Evolutionary conservation across 1,139 yeast genomes (phyloP).

Genomic region (Blastobotrys arbuscula): DNA sequence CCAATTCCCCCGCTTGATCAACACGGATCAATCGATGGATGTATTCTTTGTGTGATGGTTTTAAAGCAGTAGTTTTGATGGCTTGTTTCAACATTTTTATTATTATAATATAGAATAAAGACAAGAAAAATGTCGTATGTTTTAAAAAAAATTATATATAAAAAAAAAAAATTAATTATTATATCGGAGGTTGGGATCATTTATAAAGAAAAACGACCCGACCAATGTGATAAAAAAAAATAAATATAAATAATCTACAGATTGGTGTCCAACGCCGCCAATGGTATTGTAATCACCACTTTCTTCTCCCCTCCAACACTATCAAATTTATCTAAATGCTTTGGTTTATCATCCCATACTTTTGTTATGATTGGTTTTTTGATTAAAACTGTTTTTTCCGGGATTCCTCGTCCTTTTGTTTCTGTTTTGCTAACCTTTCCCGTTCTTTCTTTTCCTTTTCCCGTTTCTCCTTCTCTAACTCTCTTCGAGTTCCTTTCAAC

Average conservation of each 20-base stretch:
- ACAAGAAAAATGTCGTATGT: not conserved
- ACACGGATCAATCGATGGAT: constrained; percentile 78
- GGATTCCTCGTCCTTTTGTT: not conserved
- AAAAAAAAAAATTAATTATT: no score
- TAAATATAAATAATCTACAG: not conserved
- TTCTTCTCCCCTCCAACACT: not conserved
- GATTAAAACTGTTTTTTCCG: not conserved
- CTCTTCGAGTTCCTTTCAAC: constrained; percentile 86
- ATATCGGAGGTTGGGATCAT: not conserved
- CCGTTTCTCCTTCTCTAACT: constrained; percentile 53
- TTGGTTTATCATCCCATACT: not conserved
- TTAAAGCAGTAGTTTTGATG: constrained; percentile 18
- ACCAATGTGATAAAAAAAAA: no score
- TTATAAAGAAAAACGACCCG: no score
- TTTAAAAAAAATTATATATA: not conserved
- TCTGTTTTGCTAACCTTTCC: not conserved
- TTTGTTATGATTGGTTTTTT: not conserved
- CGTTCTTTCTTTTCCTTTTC: constrained; percentile 17
- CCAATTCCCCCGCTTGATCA: constrained; percentile 98
- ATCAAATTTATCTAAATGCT: not conserved
- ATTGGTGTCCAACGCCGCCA: not conserved
- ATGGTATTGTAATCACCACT: not conserved
- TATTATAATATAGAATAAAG: not conserved
- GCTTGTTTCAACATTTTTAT: constrained; percentile 22
- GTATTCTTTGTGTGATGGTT: constrained; percentile 44